A percentile compares a stretch with the other conserved stretches of the same genome.
phyloP scores from a whole-genome alignment of 75 land plant genomes.

The Sequoiadendron giganteum region DNA sequence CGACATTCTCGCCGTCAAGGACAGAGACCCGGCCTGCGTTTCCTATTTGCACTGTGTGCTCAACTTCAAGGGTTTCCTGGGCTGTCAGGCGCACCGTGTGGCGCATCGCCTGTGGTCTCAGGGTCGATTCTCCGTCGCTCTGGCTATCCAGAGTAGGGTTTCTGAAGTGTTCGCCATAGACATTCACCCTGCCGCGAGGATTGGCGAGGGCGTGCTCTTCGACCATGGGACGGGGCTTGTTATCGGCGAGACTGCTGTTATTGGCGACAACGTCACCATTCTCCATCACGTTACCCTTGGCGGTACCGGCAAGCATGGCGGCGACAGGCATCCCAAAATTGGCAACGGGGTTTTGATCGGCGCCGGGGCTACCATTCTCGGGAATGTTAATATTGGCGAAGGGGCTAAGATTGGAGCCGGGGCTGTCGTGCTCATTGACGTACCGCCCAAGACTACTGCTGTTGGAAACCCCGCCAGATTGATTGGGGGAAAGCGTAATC shows the following conservation, averaged over 20 bases:
- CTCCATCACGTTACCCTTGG: no score
- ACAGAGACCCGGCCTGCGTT: background rate
- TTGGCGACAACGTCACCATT: no score
- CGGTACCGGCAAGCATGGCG: slow-evolving; percentile 21
- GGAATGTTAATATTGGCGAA: slow-evolving; percentile 26
- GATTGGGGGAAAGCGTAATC: no score
- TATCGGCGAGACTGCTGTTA: slow-evolving; percentile 2
- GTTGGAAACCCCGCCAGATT: no score
- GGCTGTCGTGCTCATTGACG: no score
- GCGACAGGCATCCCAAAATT: slow-evolving; percentile 65
- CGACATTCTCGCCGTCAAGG: slow-evolving; percentile 41
- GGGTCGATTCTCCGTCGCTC: slow-evolving; percentile 25
- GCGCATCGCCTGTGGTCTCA: slow-evolving; percentile 10
- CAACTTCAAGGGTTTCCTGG: no score
- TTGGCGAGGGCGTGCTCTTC: slow-evolving; percentile 19
- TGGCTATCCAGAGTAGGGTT: slow-evolving; percentile 17
- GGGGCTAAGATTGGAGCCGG: no score
- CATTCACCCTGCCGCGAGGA: slow-evolving; percentile 37
- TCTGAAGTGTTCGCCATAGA: slow-evolving; percentile 8
- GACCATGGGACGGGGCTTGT: slow-evolving; percentile 39
- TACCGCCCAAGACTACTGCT: no score
- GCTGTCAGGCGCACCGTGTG: slow-evolving; percentile 27
- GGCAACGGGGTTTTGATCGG: slow-evolving; percentile 71
- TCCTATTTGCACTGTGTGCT: no score
- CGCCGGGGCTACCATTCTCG: slow-evolving; percentile 69